phyloP scores from a whole-genome alignment of 257 asterid species.

The Ilex aquifolium region DNA sequence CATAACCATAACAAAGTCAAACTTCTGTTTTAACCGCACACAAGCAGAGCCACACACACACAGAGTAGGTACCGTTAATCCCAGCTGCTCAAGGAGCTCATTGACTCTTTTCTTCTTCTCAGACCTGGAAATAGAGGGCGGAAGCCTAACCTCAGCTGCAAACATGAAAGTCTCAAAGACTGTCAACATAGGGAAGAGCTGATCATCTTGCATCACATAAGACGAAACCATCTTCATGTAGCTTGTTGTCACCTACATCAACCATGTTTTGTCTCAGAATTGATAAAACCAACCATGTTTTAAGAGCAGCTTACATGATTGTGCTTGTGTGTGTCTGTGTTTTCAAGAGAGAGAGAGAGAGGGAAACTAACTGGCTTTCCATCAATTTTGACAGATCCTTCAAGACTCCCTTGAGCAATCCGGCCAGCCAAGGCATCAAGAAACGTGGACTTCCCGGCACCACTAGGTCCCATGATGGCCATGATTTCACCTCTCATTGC shows the following conservation, averaged over 20 bases:
- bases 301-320: no score
- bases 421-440: constrained; percentile 89
- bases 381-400: constrained; percentile 76
- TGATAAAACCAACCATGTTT: no score
- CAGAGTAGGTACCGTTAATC: constrained; percentile 48
- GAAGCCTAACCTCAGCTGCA: constrained; percentile 87
- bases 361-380: constrained; percentile 56
- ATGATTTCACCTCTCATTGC: constrained; percentile 68
- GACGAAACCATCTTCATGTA: constrained; percentile 91
- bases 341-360: neutral
- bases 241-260: constrained; percentile 74
- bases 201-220: constrained; percentile 92
- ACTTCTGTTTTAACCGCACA: neutral
- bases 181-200: constrained; percentile 80
- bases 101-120: constrained; percentile 69
- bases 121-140: constrained; percentile 61
- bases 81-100: constrained; percentile 73
- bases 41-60: neutral
- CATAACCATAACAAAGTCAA: neutral
- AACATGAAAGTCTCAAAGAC: constrained; percentile 83
- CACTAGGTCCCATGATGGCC: constrained; percentile 95
- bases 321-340: no score
- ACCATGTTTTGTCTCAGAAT: no score
- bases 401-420: constrained; percentile 81
- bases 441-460: constrained; percentile 84